A percentile compares a stretch with the other conserved stretches of the same genome.
Conservation (phyloP, 768 basidiomycete genomes). For the Leccinum imitatum region DNA sequence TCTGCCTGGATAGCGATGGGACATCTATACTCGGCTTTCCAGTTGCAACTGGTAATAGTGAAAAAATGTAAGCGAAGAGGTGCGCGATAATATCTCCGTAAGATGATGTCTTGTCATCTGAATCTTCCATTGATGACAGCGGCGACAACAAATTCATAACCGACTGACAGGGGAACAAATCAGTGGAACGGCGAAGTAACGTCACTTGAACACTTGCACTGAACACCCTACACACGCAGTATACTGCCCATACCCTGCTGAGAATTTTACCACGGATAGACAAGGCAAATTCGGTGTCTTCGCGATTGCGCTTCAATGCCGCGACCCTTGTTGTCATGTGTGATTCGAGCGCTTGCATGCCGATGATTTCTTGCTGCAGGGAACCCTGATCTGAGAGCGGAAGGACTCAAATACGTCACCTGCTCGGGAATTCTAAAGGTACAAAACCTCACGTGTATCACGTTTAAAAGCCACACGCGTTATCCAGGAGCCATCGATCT, state of each 20-base stretch:
- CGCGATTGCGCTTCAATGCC: constrained; percentile 47
- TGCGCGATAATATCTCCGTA: constrained; percentile 46
- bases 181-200: constrained; percentile 13
- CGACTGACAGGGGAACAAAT: constrained; percentile 28
- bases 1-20: constrained; percentile 48
- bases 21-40: constrained; percentile 34
- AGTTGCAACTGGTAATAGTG: constrained; percentile 37
- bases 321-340: constrained; percentile 64
- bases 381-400: constrained; percentile 35
- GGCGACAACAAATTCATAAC: constrained; percentile 35
- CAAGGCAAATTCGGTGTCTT: constrained; percentile 46
- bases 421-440: background rate
- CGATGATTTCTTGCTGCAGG: constrained; percentile 56
- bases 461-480: constrained; percentile 32
- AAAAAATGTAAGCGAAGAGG: constrained; percentile 40
- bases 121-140: constrained; percentile 26
- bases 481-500: constrained; percentile 28
- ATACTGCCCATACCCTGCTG: constrained; percentile 58
- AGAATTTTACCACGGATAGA: constrained; percentile 57
- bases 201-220: constrained; percentile 45
- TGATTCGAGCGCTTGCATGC: constrained; percentile 64
- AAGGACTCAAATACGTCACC: background rate
- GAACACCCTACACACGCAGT: constrained; percentile 62
- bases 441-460: constrained; percentile 30
- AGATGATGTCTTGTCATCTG: constrained; percentile 37